A percentile compares a stretch with the other conserved stretches of the same genome.
Conservation (phyloP, 129 eudicot genomes). For the Cynara cardunculus region DNA sequence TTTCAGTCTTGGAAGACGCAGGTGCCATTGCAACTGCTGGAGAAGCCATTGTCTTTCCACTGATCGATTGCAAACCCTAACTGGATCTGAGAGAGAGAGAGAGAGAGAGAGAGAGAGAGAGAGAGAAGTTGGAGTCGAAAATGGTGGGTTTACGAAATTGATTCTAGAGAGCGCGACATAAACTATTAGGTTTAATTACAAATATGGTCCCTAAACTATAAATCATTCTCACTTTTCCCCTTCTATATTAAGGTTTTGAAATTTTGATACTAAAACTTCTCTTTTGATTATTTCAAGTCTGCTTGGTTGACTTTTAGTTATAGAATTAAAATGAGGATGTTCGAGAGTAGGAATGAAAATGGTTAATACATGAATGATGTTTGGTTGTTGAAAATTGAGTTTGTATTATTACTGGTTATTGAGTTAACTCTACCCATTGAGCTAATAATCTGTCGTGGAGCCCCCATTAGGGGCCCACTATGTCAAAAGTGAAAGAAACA, state of each 20-base stretch:
- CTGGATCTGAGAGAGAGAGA: neutral
- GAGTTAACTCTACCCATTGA: no score
- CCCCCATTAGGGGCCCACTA: no score
- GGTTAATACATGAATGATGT: no score
- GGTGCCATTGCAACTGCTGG: constrained; percentile 22
- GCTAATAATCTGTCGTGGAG: no score
- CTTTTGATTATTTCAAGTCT: no score
- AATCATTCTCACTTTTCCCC: neutral
- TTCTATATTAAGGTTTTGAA: neutral
- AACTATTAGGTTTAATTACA: neutral
- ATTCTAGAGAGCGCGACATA: neutral
- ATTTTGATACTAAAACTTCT: neutral
- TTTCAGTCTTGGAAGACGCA: constrained; percentile 36
- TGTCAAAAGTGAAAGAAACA: no score
- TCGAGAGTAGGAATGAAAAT: no score
- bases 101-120: no score
- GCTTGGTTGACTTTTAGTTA: no score
- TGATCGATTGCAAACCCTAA: neutral
- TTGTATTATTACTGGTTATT: no score
- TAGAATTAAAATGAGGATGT: no score
- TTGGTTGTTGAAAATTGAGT: no score
- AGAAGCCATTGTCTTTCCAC: constrained; percentile 37
- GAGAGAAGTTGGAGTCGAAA: neutral
- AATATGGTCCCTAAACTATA: neutral
- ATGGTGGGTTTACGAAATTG: neutral